Conservation (phyloP, 208 protist genomes). For the Leishmania martiniquensis region DNA sequence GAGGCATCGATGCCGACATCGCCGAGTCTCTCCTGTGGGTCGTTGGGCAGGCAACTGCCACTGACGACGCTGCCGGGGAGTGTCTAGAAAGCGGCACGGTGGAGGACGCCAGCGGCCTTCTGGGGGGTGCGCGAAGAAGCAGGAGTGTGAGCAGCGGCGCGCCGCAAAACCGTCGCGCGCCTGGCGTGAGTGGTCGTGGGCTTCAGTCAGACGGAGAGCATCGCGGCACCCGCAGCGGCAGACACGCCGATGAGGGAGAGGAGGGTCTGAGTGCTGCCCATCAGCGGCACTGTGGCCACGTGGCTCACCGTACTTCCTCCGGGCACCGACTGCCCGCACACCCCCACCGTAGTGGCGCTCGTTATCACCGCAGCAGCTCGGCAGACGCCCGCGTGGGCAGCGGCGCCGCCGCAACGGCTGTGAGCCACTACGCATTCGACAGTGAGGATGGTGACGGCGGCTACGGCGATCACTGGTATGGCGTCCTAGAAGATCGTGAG, state of each 20-base stretch:
- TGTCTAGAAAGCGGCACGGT: background rate
- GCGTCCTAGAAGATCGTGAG: background rate
- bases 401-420: background rate
- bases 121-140: background rate
- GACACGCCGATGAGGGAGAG: background rate
- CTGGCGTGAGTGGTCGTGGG: background rate
- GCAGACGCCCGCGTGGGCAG: slow-evolving; percentile 8
- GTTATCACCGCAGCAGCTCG: slow-evolving; percentile 9
- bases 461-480: slow-evolving; percentile 10
- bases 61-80: background rate
- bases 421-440: background rate
- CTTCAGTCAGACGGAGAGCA: background rate
- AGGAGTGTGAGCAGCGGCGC: background rate
- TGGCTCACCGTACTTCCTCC: background rate
- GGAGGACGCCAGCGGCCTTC: background rate
- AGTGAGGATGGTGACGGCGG: slow-evolving; percentile 8
- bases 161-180: background rate
- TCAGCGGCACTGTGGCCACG: background rate
- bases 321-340: background rate
- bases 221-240: background rate
- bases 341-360: no score
- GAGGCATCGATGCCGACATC: slow-evolving; percentile 29
- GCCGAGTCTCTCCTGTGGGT: slow-evolving; percentile 37
- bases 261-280: background rate
- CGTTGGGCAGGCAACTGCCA: slow-evolving; percentile 5